phyloP scores from a whole-genome alignment of 495 filamentous ascomycete species.

The Xylaria telfairii region DNA sequence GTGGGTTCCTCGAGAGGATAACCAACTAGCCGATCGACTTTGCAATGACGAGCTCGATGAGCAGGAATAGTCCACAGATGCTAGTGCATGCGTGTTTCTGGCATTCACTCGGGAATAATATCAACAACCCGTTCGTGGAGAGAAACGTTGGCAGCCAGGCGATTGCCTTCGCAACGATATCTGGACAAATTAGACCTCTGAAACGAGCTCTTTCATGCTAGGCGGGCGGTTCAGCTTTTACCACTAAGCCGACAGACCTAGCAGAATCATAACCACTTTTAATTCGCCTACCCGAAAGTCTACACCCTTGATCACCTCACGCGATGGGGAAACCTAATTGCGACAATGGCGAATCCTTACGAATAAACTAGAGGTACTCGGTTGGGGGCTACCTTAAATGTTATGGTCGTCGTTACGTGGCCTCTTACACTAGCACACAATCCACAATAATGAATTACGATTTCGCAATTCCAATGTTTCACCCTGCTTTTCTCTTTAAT shows the following conservation, averaged over 20 bases:
- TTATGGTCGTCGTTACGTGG: no score
- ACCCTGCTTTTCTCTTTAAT: no score
- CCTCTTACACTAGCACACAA: no score
- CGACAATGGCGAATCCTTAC: no score
- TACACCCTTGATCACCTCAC: no score
- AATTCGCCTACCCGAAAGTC: no score
- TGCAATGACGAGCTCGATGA: constrained; percentile 34
- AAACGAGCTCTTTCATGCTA: neutral
- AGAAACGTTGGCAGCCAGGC: neutral
- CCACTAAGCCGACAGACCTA: neutral
- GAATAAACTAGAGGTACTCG: no score
- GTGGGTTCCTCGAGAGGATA: constrained; percentile 34
- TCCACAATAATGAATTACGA: no score
- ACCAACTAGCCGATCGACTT: constrained; percentile 29
- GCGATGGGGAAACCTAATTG: no score
- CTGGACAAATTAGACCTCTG: neutral
- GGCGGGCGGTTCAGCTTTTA: neutral
- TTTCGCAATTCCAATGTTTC: no score
- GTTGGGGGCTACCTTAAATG: neutral
- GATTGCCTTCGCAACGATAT: neutral
- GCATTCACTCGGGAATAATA: neutral
- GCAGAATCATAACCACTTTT: no score
- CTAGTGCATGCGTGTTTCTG: neutral
- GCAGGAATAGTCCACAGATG: neutral
- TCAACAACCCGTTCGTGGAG: neutral